phyloP scores from a whole-genome alignment of 2,329 filamentous ascomycete genomes.

The Pyricularia grisea region DNA sequence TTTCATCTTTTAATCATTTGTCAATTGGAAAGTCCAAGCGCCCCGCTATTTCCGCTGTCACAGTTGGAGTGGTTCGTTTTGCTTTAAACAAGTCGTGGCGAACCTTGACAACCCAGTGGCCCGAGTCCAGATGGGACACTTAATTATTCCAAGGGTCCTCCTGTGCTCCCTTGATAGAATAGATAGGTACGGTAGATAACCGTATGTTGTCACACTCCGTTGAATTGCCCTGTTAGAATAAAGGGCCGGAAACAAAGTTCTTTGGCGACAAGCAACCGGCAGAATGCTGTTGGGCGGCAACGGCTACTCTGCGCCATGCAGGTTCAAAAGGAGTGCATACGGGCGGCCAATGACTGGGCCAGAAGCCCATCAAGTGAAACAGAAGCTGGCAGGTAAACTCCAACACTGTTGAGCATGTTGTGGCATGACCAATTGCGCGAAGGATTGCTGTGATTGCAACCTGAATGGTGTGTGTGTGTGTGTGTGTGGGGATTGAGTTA shows the following conservation, averaged over 20 bases:
- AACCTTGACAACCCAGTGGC: neutral
- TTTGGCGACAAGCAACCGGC: neutral
- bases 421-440: neutral
- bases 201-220: neutral
- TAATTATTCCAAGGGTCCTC: neutral
- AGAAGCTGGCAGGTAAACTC: constrained; percentile 23
- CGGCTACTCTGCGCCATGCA: constrained; percentile 19
- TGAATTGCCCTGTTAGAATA: neutral
- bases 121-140: neutral
- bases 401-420: constrained; percentile 4
- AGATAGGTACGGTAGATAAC: too few species aligned
- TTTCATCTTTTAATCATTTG: neutral
- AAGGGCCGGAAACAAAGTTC: neutral
- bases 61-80: neutral
- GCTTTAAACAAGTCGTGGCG: neutral
- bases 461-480: neutral
- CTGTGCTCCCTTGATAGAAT: neutral
- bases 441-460: neutral
- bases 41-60: constrained; percentile 5
- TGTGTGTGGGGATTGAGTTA: too few species aligned
- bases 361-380: constrained; percentile 19
- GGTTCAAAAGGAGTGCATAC: constrained; percentile 28
- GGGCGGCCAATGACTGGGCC: constrained; percentile 17
- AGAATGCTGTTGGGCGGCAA: neutral
- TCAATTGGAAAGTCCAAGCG: neutral